Conservation (phyloP, 2,329 filamentous ascomycete species). For the Hortaea werneckii region DNA sequence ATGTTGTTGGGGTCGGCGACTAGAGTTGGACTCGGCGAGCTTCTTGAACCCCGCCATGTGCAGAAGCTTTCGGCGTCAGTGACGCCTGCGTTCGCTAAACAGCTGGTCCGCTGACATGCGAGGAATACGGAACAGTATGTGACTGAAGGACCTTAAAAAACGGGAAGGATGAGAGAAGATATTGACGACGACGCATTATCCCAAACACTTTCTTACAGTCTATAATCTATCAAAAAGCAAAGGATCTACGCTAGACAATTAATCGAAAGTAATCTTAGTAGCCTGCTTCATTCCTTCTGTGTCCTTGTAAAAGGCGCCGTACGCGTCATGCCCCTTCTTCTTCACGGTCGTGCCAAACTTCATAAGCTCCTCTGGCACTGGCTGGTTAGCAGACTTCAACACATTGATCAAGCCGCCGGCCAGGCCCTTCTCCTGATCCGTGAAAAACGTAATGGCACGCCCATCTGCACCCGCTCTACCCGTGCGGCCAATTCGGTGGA, state of each 20-base stretch:
- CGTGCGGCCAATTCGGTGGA: constrained; percentile 86
- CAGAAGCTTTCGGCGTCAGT: not conserved
- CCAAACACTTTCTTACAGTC: not conserved
- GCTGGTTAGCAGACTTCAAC: constrained; percentile 82
- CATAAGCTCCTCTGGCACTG: constrained; percentile 78
- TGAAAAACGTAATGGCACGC: constrained; percentile 86
- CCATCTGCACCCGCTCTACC: constrained; percentile 86
- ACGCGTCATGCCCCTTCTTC: constrained; percentile 94
- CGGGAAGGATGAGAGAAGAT: not conserved
- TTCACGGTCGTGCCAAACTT: constrained; percentile 98
- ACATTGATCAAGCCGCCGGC: constrained; percentile 92
- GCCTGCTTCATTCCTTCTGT: constrained; percentile 72
- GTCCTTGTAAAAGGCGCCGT: constrained; percentile 93
- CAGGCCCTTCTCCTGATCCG: constrained; percentile 84
- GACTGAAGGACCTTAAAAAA: not conserved
- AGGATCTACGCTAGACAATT: not conserved
- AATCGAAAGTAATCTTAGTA: constrained; percentile 86
- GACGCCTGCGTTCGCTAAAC: no score
- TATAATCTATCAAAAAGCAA: no score
- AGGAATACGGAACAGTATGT: no score
- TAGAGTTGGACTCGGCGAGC: not conserved
- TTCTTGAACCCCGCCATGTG: not conserved
- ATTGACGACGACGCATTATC: not conserved
- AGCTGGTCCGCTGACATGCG: no score
- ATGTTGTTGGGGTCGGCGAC: not conserved